A percentile compares a stretch with the other conserved stretches of the same genome.
These are phyloP conservation scores for Dactylellina drechsleri DNA, from an alignment of 2,329 filamentous ascomycete genomes.

Conservation along the genomic window DNA sequence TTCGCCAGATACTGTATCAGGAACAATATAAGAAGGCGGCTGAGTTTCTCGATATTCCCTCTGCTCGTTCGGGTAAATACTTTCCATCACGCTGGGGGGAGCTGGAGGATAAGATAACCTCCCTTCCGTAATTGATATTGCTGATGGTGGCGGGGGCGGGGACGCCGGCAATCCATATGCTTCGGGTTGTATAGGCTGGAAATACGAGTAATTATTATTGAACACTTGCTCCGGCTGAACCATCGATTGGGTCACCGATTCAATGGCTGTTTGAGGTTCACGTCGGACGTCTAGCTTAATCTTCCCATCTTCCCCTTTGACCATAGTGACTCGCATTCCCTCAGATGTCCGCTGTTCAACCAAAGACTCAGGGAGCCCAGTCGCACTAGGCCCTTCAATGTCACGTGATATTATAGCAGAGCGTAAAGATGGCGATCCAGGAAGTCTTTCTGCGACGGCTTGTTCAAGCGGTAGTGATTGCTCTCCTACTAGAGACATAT, in stretches of 20 bases:
- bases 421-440: constrained; percentile 44
- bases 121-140: constrained; percentile 18
- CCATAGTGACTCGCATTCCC: constrained; percentile 39
- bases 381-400: constrained; percentile 33
- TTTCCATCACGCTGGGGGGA: constrained; percentile 41
- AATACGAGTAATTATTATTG: constrained; percentile 12
- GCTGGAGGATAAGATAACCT: constrained; percentile 24
- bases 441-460: constrained; percentile 24
- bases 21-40: constrained; percentile 7
- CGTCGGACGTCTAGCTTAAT: constrained; percentile 36
- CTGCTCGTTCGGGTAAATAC: constrained; percentile 19
- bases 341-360: constrained; percentile 13
- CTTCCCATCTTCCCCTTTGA: constrained; percentile 32
- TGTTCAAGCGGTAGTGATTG: constrained; percentile 16
- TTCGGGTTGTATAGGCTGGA: constrained; percentile 25
- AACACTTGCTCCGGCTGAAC: constrained; percentile 11
- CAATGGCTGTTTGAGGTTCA: background rate
- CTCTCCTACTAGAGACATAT: constrained; percentile 2
- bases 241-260: background rate
- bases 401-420: constrained; percentile 36
- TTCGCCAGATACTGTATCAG: background rate
- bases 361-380: constrained; percentile 34
- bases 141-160: constrained; percentile 33
- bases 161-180: constrained; percentile 35
- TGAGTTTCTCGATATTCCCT: background rate